Evolutionary conservation across 148 eudicot genomes (phyloP), one percentile per base, ranked within the genome.

Genomic region (Dysphania ambrosioides): DNA sequence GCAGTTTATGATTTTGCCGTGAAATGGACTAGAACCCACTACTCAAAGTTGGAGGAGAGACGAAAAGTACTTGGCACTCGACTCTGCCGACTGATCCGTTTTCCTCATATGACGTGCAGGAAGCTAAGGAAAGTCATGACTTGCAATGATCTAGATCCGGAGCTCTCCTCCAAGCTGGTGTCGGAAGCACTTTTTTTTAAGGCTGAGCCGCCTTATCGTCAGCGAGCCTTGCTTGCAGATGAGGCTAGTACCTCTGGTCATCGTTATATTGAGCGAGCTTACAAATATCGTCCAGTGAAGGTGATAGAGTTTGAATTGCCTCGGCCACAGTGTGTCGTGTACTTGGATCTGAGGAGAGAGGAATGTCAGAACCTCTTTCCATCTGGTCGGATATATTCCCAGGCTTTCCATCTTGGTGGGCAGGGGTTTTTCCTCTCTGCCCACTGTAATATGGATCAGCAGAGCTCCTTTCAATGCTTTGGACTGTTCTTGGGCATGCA

Each of bases 401-500:
- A 85, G 75, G 88, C 93, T 0, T 90, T 92, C 71, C 91, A 87
- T 77, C 79, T 88, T 11, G 91, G 86, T 44, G 93, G 88, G 41
- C 89, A 88, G 59, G 91, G 91, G 11, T 92, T 92, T 73, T 87
- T 87, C 80, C 85, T 88, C 56, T 89, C 88, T 6, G 91, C 91
- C 19, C 91, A 91, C 68, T 89, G 93, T 70, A 91, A 89, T 77
- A 82, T 84, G 89, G 97, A 88, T 68, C 97, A 84, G 42, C 91
- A 89, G 74, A 87, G 82, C 73, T 60, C 85, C 4, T 83, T 77
- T 38, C 88, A 88, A 56, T 91, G 89, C 66, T 91, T 91, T 51
- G 97, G 91, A 69, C 84, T 91, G 62, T 91, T 91, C 77, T 75
- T 90, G 75, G 92, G 96, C 12, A 90, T 90, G 96, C 90, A 90